Conservation (phyloP, 768 basidiomycete genomes). For the Auriscalpium vulgare region DNA sequence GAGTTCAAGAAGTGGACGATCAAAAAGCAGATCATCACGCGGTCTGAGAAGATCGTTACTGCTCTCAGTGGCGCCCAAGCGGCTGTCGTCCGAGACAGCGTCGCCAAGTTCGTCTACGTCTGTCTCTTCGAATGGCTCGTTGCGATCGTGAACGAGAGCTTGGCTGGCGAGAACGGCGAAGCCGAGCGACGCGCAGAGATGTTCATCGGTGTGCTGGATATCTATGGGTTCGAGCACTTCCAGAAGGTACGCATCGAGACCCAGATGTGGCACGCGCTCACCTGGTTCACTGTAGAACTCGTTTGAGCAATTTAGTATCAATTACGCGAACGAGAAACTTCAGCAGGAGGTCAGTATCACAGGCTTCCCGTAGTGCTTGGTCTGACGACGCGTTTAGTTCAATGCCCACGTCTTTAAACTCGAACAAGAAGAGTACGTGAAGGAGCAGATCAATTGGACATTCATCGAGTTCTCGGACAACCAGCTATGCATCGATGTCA, state of each 20-base stretch:
- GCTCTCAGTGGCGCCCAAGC: conserved; percentile 82
- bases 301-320: conserved; percentile 99
- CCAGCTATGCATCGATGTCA: conserved; percentile 97
- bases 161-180: conserved; percentile 92
- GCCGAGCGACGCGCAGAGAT: conserved; percentile 87
- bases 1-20: conserved; percentile 99
- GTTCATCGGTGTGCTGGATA: conserved; percentile 99
- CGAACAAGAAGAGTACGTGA: conserved; percentile 98
- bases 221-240: conserved; percentile 96
- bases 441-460: conserved; percentile 98
- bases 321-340: conserved; percentile 96
- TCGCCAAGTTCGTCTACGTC: conserved; percentile 97
- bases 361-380: too few relatives aligned
- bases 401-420: conserved; percentile 99
- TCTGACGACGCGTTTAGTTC: conserved; percentile 47
- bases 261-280: neutral
- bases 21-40: conserved; percentile 94
- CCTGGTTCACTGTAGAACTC: conserved; percentile 45
- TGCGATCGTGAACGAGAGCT: conserved; percentile 91
- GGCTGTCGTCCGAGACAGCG: conserved; percentile 89
- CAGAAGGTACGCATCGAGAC: conserved; percentile 57
- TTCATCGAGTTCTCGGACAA: conserved; percentile 99
- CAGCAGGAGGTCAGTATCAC: conserved; percentile 80
- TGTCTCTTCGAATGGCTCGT: conserved; percentile 99
- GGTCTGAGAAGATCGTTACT: conserved; percentile 93